Conservation (phyloP, 106 monocot genomes). For the Apostasia ramifera region DNA sequence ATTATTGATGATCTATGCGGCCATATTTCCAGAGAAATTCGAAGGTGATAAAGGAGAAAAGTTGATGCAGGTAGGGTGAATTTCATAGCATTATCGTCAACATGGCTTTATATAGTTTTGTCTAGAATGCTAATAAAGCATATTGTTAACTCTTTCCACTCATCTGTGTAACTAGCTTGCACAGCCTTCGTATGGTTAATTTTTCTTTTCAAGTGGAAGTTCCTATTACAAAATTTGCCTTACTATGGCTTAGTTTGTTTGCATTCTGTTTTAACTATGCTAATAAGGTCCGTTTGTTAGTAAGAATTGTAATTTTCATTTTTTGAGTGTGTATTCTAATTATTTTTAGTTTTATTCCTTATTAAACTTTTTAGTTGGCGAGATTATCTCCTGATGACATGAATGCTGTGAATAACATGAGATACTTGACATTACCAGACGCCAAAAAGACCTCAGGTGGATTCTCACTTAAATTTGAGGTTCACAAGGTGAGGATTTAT, state of each 20-base stretch:
- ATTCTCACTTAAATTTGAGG: constrained; percentile 93
- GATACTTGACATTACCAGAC: constrained; percentile 50
- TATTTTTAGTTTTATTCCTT: neutral
- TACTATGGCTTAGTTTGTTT: no score
- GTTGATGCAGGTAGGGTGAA: constrained; percentile 63
- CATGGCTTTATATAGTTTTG: neutral
- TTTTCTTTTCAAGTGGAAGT: no score
- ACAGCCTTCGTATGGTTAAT: no score
- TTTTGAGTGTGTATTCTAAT: no score
- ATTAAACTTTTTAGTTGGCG: constrained; percentile 56
- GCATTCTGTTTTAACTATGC: no score
- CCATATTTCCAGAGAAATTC: constrained; percentile 72
- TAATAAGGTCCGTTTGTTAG: no score
- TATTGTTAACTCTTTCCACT: no score
- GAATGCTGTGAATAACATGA: constrained; percentile 96
- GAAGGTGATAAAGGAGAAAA: constrained; percentile 85
- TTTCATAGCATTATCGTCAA: constrained; percentile 1
- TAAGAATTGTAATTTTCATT: no score
- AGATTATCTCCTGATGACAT: constrained; percentile 82
- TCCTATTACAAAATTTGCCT: no score
- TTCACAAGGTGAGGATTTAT: constrained; percentile 41
- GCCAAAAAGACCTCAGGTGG: constrained; percentile 61
- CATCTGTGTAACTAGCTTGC: no score
- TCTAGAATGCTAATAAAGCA: no score
- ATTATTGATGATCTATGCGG: constrained; percentile 82